These are phyloP conservation scores for Epichloe uncinata DNA, from an alignment of 2,329 filamentous ascomycete species.

Conservation along the genomic window DNA sequence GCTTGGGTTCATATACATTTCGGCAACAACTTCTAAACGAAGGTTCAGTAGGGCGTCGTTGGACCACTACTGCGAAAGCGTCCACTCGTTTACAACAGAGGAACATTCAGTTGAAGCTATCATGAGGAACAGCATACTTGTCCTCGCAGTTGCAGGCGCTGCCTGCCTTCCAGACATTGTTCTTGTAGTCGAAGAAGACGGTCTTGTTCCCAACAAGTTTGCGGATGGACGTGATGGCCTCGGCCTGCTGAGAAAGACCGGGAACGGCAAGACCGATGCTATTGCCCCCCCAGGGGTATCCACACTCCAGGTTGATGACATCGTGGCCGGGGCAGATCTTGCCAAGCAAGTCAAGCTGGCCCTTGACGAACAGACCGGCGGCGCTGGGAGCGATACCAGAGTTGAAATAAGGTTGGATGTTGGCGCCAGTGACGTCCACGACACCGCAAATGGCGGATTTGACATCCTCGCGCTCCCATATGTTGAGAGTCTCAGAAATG, in stretches of 20 bases:
- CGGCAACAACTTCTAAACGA: conserved; percentile 5
- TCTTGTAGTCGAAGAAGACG: conserved; percentile 68
- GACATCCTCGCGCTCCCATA: conserved; percentile 54
- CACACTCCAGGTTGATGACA: conserved; percentile 76
- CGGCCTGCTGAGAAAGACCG: conserved; percentile 50
- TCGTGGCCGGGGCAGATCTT: conserved; percentile 57
- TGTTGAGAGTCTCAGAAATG: conserved; percentile 73
- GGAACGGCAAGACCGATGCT: conserved; percentile 63
- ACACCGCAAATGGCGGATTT: conserved; percentile 49
- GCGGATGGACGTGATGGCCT: conserved; percentile 60
- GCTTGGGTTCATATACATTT: conserved; percentile 17
- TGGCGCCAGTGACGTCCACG: conserved; percentile 69
- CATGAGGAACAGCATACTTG: no score
- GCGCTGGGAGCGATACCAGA: conserved; percentile 38
- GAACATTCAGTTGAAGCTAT: conserved; percentile 4
- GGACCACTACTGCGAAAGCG: not conserved
- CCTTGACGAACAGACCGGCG: conserved; percentile 64
- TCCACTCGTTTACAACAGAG: not conserved
- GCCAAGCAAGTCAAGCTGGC: conserved; percentile 60
- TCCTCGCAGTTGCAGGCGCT: conserved; percentile 63
- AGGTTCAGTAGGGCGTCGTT: not conserved
- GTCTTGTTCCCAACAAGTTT: conserved; percentile 50
- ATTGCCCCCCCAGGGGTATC: conserved; percentile 64
- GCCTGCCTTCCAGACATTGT: conserved; percentile 71
- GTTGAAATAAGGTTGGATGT: conserved; percentile 96